Percentiles rank a stretch among this genome's conserved stretches.
Conservation (phyloP, 2,329 filamentous ascomycete species). For the Pyricularia sp. region DNA sequence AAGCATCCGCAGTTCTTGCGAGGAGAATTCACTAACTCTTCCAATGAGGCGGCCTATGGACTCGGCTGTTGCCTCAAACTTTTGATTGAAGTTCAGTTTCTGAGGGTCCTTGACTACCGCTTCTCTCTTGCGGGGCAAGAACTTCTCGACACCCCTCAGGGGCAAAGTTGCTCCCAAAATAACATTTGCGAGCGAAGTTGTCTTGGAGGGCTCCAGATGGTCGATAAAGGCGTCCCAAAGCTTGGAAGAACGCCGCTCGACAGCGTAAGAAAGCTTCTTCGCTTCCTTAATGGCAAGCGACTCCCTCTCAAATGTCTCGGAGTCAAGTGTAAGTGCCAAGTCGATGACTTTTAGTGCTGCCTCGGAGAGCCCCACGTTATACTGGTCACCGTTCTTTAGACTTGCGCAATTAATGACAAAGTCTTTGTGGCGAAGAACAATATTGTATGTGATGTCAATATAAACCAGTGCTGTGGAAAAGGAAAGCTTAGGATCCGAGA, state of each 20-base stretch:
- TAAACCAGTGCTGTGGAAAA: constrained; percentile 33
- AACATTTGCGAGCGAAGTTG: constrained; percentile 56
- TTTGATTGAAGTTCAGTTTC: constrained; percentile 68
- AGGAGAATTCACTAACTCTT: constrained; percentile 66
- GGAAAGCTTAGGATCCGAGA: constrained; percentile 30
- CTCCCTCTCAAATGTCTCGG: constrained; percentile 59
- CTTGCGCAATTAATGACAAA: constrained; percentile 48
- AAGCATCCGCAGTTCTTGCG: constrained; percentile 58
- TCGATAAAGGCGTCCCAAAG: constrained; percentile 73
- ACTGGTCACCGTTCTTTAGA: constrained; percentile 32
- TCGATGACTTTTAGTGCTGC: constrained; percentile 56
- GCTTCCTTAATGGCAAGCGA: constrained; percentile 54
- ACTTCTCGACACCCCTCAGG: constrained; percentile 67
- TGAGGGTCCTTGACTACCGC: constrained; percentile 25
- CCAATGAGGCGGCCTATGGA: constrained; percentile 68
- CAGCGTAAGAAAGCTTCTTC: constrained; percentile 53
- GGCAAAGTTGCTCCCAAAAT: constrained; percentile 63
- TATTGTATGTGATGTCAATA: constrained; percentile 55
- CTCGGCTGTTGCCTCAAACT: constrained; percentile 46
- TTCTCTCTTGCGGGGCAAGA: constrained; percentile 45
- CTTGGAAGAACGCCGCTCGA: constrained; percentile 60
- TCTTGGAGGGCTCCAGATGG: constrained; percentile 56
- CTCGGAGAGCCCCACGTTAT: constrained; percentile 40
- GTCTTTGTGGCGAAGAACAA: constrained; percentile 52
- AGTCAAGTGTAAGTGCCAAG: constrained; percentile 60